Evolutionary conservation across 805 yeast genomes (phyloP).

Genomic region (Wickerhamomyces queroliae): DNA sequence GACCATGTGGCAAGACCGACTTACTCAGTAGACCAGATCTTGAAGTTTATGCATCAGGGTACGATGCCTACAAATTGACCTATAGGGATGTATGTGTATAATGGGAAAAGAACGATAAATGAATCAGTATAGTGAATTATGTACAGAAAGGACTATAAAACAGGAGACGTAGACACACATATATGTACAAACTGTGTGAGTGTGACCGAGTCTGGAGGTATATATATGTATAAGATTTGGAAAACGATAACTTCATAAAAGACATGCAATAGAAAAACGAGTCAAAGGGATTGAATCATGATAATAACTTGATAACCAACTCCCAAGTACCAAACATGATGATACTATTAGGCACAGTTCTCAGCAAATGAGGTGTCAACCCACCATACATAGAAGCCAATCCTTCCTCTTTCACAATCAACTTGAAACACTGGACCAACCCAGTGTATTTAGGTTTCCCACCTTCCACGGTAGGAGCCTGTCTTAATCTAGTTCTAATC

Average conservation of each 20-base stretch:
- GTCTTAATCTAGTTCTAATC: constrained; percentile 90
- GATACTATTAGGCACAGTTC: constrained; percentile 97
- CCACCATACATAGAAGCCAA: constrained; percentile 94
- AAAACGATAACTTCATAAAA: too few relatives aligned
- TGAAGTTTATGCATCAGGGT: constrained; percentile 43
- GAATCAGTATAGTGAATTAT: neutral
- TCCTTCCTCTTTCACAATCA: constrained; percentile 91
- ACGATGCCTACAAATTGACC: constrained; percentile 10
- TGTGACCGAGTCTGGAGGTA: too few relatives aligned
- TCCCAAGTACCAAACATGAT: constrained; percentile 99
- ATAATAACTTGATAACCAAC: constrained; percentile 55
- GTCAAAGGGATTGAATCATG: constrained; percentile 17
- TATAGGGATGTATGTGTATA: too few relatives aligned
- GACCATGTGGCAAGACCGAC: constrained; percentile 13
- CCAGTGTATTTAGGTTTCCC: constrained; percentile 89
- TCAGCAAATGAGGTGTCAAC: constrained; percentile 88
- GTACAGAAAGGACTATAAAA: neutral
- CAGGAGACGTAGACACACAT: neutral
- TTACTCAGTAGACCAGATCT: constrained; percentile 30
- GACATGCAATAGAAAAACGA: neutral
- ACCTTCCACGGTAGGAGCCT: constrained; percentile 70
- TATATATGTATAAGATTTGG: too few relatives aligned
- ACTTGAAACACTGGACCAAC: constrained; percentile 75
- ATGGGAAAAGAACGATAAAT: too few relatives aligned
- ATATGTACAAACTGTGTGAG: neutral